Conservation (phyloP, 2,329 filamentous ascomycete genomes). For the Aspergillus sp. region DNA sequence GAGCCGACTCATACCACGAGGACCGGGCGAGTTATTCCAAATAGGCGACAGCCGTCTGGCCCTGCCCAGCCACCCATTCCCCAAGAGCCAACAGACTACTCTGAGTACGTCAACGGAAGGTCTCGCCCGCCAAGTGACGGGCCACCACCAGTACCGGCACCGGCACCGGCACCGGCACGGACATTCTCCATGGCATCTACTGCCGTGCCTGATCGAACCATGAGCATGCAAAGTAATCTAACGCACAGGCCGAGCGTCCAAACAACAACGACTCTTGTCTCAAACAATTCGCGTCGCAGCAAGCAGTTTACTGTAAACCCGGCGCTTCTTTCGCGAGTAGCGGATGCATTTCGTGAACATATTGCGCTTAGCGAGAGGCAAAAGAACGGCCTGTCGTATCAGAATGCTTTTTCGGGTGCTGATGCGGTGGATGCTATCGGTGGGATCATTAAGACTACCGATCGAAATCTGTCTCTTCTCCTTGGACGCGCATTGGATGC, state of each 20-base stretch:
- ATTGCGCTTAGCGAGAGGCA: conserved; percentile 83
- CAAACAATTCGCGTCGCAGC: conserved; percentile 61
- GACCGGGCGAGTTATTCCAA: conserved; percentile 79
- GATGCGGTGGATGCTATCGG: conserved; percentile 95
- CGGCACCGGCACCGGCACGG: conserved; percentile 45
- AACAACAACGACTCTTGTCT: conserved; percentile 54
- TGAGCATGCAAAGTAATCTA: conserved; percentile 56
- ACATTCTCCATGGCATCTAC: conserved; percentile 90
- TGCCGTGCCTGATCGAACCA: conserved; percentile 57
- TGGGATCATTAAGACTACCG: conserved; percentile 95
- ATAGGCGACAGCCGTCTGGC: conserved; percentile 63
- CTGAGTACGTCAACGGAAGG: conserved; percentile 31
- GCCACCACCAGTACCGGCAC: conserved; percentile 63
- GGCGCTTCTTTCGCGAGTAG: conserved; percentile 87
- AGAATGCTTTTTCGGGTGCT: conserved; percentile 92
- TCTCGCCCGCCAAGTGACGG: conserved; percentile 45
- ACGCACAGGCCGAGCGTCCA: conserved; percentile 52
- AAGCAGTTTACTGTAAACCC: conserved; percentile 88
- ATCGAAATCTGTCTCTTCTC: conserved; percentile 88
- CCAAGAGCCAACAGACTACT: conserved; percentile 48
- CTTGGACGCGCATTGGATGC: conserved; percentile 90
- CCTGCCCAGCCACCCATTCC: conserved; percentile 31
- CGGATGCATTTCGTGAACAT: conserved; percentile 86
- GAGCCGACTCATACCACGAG: conserved; percentile 86
- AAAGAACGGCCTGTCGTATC: conserved; percentile 96